These are phyloP conservation scores for Clarireedia monteithiana DNA, from an alignment of 2,329 filamentous ascomycete species.

Conservation along the genomic window DNA sequence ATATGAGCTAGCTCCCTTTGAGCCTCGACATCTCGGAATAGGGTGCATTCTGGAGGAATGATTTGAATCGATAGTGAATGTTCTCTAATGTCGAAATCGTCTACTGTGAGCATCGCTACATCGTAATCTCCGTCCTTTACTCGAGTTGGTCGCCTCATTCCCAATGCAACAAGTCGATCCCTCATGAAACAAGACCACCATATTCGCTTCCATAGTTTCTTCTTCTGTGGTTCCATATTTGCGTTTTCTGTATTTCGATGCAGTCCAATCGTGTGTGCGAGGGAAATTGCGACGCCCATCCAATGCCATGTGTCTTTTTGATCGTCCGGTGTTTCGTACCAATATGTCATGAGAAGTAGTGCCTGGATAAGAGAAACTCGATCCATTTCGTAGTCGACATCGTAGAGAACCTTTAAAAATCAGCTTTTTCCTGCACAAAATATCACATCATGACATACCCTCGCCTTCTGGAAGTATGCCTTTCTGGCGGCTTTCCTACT, in stretches of 20 bases:
- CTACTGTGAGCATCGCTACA: slow-evolving; percentile 77
- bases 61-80: slow-evolving; percentile 61
- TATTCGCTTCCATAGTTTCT: slow-evolving; percentile 86
- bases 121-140: slow-evolving; percentile 93
- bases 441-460: slow-evolving; percentile 46
- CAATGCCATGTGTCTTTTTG: slow-evolving; percentile 98
- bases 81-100: slow-evolving; percentile 73
- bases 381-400: slow-evolving; percentile 91
- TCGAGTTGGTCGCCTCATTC: slow-evolving; percentile 85
- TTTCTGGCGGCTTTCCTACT: slow-evolving; percentile 77
- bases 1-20: slow-evolving; percentile 75
- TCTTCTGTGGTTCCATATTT: slow-evolving; percentile 63
- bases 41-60: slow-evolving; percentile 60
- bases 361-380: slow-evolving; percentile 83
- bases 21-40: slow-evolving; percentile 63
- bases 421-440: slow-evolving; percentile 10
- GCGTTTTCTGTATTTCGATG: slow-evolving; percentile 79
- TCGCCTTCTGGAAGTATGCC: slow-evolving; percentile 80
- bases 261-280: slow-evolving; percentile 87
- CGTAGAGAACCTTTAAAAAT: slow-evolving; percentile 64
- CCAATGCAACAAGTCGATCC: slow-evolving; percentile 83
- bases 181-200: slow-evolving; percentile 99
- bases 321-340: slow-evolving; percentile 95
- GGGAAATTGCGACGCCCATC: slow-evolving; percentile 92
- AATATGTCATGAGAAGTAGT: slow-evolving; percentile 88